Base-by-base conservation (phyloP, 208 protist species). In the Lotmaria passim region DNA sequence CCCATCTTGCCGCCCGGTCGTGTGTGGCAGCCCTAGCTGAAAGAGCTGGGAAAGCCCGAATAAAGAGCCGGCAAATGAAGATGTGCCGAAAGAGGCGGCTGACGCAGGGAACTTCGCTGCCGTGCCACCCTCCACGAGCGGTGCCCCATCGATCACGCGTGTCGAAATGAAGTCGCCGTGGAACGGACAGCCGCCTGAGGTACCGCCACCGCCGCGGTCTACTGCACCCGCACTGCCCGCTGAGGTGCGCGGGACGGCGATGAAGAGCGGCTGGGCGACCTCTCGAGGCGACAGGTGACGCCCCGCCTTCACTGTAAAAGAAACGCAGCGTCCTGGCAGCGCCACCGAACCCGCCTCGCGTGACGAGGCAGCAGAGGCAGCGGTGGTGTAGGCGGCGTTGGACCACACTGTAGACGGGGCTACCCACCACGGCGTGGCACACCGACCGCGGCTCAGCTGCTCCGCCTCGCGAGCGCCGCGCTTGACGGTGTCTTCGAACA, bases 341-440 rank as follows among this genome's bases (percentile, higher is more conserved):
- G 69, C 8, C 11, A 28, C 63, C 4, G 47, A 21, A 6, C 23
- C 52, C 23, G 64, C 60, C 15, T 48, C 39, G 8, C 66, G 61
- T 7, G 57, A 21, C 5, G 34, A 28, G 0, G 88, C 21, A 39
- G 68, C 43, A 0, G 44, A 14, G 1, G 62, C 43, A 0, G 44
- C 10, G 1, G 62, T 19, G 10, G 71, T 61, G 58, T 77, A 77
- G 7, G 62, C n/a, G 1, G 48, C 28, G 21, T 30, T 52, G 19
- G 17, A 30, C 90, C 90, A 95, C 28, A 51, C 69, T 38, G 87
- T 81, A 3, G 38, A 47, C 43, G 69, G 57, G 48, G 75, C 75
- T 24, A 85, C 81, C 90, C 90, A 95, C 90, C 90, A 95, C 58
- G 90, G 90, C 73, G 78, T 73, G 19, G 75, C 68, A 65, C 87